Evolutionary conservation across 2,329 filamentous ascomycete genomes (phyloP).

Genomic region (Didymella lethalis): DNA sequence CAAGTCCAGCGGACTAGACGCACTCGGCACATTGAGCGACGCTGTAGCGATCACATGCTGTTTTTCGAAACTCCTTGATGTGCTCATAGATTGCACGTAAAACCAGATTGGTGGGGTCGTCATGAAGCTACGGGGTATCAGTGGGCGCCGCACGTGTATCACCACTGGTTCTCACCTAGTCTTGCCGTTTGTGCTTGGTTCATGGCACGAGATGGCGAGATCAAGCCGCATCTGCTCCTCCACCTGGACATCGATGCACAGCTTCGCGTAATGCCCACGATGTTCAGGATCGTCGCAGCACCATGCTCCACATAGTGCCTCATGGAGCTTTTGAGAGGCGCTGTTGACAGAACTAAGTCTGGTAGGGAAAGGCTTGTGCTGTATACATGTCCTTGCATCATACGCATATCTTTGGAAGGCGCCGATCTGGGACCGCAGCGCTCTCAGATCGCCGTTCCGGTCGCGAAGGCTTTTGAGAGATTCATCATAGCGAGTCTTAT

Average conservation of each 20-base stretch:
- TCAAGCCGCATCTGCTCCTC: slow-evolving; percentile 31
- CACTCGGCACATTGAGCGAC: not conserved
- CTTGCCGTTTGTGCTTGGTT: not conserved
- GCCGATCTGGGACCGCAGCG: slow-evolving; percentile 27
- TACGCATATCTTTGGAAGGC: slow-evolving; percentile 26
- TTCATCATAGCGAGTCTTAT: slow-evolving; percentile 30
- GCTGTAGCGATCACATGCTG: not conserved
- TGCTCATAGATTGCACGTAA: slow-evolving; percentile 34
- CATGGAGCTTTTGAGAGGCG: slow-evolving; percentile 34
- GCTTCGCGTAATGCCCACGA: slow-evolving; percentile 33
- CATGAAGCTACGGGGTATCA: not conserved
- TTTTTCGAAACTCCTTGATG: slow-evolving; percentile 1
- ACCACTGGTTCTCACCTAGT: not conserved
- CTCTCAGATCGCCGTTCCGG: slow-evolving; percentile 30
- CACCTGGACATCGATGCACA: slow-evolving; percentile 34
- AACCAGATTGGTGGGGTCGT: slow-evolving; percentile 32
- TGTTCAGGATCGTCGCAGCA: slow-evolving; percentile 31
- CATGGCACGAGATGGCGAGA: slow-evolving; percentile 36
- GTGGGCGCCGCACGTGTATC: too few relatives aligned
- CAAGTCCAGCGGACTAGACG: not conserved
- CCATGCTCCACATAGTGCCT: slow-evolving; percentile 35
- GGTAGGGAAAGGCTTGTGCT: slow-evolving; percentile 18
- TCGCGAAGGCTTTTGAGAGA: slow-evolving; percentile 26
- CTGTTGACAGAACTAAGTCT: slow-evolving; percentile 21
- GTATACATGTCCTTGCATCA: slow-evolving; percentile 6